These are phyloP conservation scores for Leucosporidium yakuticum DNA, from an alignment of 768 basidiomycete species.

Conservation along the genomic window DNA sequence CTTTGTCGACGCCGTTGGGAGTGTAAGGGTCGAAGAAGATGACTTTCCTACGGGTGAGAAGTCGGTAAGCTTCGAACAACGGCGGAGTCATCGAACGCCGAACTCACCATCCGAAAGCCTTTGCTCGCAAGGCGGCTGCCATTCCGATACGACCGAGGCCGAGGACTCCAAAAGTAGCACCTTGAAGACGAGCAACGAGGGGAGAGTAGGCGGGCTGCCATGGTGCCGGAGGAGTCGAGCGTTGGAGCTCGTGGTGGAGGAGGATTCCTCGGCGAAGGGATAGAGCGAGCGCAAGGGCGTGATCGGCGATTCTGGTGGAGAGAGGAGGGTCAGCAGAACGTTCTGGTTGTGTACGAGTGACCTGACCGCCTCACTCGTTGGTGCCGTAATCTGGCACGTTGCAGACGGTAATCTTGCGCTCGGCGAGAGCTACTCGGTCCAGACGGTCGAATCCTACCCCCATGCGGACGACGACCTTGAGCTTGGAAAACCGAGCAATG, in stretches of 20 bases:
- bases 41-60: conserved; percentile 9
- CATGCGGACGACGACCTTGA: conserved; percentile 14
- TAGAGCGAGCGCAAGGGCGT: conserved; percentile 34
- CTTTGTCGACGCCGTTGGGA: conserved; percentile 27
- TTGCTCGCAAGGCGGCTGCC: conserved; percentile 35
- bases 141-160: conserved; percentile 38
- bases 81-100: neutral
- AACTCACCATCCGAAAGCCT: conserved; percentile 34
- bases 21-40: conserved; percentile 37
- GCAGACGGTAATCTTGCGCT: neutral
- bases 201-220: conserved; percentile 27
- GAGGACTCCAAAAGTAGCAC: conserved; percentile 32
- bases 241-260: conserved; percentile 35
- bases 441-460: conserved; percentile 36
- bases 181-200: conserved; percentile 27
- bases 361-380: no score
- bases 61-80: neutral
- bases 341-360: no score
- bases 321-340: neutral
- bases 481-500: neutral
- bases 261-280: conserved; percentile 34
- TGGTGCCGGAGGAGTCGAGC: conserved; percentile 12
- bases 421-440: conserved; percentile 28
- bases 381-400: conserved; percentile 31
- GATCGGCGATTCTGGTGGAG: conserved; percentile 31